Base-by-base conservation (phyloP, 1,284 basidiomycete species). In the Fomes fomentarius region DNA sequence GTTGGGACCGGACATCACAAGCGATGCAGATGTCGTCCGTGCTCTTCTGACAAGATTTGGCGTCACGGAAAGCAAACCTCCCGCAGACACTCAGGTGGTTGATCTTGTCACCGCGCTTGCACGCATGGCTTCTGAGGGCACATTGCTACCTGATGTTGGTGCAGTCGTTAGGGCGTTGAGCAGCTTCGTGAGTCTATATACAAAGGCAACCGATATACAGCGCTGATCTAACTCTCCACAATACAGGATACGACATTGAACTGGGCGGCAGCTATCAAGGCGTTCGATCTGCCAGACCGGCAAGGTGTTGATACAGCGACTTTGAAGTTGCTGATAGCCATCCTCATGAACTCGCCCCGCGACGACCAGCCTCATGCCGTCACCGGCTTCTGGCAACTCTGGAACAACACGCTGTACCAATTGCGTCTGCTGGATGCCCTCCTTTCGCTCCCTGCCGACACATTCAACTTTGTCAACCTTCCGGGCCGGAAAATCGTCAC, bases 401-500 rank as follows among this genome's bases (percentile, higher is more conserved):
- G 96, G 96, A 80, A 80, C 28, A 96, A 97, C 69, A 81, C 90
- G 4, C 73, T 91, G 22, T 92, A 93, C 60, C 94, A 98, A 68
- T 82, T 98, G 24, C 88, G 88, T 52, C 81, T 98, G 25, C 80
- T 98, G 39, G 89, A 94, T 67, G 93, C 92, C 7, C 81, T 98
- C 24, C 84, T 97, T 15, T 92, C 89, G 34, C 79, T 98, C 22
- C 89, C 94, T 2, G 87, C 86, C 8, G 94, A 97, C 69, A 91
- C 91, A 0, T 95, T 98, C 76, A 93, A 91, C 65, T 93, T 98
- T 66, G 90, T 94, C 54, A 84, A 87, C 26, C 78, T 96, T 19
- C 90, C 93, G 21, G 88, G 89, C 9, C 82, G 84, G 24, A 79
- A 90, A 57, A 89, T 94, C 50, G 91, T 95, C 17, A 88, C 90